A percentile compares a stretch with the other conserved stretches of the same genome.
Evolutionary conservation across 805 yeast genomes (phyloP).

Genomic region (Ogataea minuta): DNA sequence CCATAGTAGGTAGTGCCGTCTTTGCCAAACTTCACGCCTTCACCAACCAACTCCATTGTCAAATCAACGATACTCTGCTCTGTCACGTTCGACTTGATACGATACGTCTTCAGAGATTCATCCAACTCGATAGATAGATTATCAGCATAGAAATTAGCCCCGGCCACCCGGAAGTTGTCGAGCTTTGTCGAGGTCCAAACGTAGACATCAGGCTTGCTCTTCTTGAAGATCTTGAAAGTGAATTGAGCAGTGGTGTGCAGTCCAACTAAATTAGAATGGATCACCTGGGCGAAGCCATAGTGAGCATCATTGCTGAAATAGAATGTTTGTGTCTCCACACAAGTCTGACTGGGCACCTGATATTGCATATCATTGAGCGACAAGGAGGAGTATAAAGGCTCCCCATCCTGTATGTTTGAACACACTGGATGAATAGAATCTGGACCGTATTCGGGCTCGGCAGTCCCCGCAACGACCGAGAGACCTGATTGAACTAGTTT

Average conservation of each 20-base stretch:
- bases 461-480: slow-evolving; percentile 97
- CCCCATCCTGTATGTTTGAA: slow-evolving; percentile 50
- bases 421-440: slow-evolving; percentile 84
- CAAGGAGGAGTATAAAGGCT: slow-evolving; percentile 59
- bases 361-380: slow-evolving; percentile 70
- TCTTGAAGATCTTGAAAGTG: slow-evolving; percentile 77
- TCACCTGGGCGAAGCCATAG: slow-evolving; percentile 88
- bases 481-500: slow-evolving; percentile 35
- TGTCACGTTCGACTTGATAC: slow-evolving; percentile 62
- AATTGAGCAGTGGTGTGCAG: slow-evolving; percentile 89
- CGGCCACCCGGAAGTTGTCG: slow-evolving; percentile 67
- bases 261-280: slow-evolving; percentile 89
- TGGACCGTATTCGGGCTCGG: slow-evolving; percentile 95
- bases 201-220: slow-evolving; percentile 46
- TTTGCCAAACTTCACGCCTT: slow-evolving; percentile 86
- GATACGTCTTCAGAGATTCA: slow-evolving; percentile 47
- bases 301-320: slow-evolving; percentile 69
- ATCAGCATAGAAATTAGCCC: slow-evolving; percentile 78
- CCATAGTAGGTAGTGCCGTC: slow-evolving; percentile 89
- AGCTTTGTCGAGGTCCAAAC: slow-evolving; percentile 93
- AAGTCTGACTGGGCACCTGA: slow-evolving; percentile 72
- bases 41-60: slow-evolving; percentile 55
- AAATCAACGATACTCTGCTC: slow-evolving; percentile 72
- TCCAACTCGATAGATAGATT: slow-evolving; percentile 60
- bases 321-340: slow-evolving; percentile 94